Percentiles rank a stretch among this genome's conserved stretches.
Evolutionary conservation across 2,329 filamentous ascomycete species (phyloP).

Genomic region (Exophiala oligosperma): DNA sequence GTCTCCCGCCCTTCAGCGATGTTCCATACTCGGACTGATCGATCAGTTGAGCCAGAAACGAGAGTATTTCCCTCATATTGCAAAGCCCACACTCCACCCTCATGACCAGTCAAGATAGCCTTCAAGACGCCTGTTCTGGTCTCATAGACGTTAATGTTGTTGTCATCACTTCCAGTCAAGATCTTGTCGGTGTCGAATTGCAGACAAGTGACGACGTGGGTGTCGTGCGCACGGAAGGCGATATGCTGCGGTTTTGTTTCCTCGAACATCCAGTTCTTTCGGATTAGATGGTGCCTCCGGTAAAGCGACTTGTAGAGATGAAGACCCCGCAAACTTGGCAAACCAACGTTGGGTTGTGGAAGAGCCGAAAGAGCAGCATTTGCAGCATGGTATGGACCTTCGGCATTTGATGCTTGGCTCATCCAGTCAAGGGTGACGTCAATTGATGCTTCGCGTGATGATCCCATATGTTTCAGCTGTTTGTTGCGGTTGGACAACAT

Average conservation of each 20-base stretch:
- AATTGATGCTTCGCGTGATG: constrained; percentile 43
- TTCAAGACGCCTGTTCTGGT: constrained; percentile 88
- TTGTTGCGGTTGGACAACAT: constrained; percentile 50
- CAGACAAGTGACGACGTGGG: constrained; percentile 94
- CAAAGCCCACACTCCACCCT: constrained; percentile 95
- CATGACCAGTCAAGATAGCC: constrained; percentile 84
- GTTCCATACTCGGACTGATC: constrained; percentile 99
- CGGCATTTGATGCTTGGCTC: constrained; percentile 56
- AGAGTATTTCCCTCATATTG: constrained; percentile 95
- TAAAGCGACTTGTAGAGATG: constrained; percentile 97
- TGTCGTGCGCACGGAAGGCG: constrained; percentile 92
- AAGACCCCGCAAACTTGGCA: constrained; percentile 75
- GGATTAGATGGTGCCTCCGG: constrained; percentile 86
- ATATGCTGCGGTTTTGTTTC: constrained; percentile 85
- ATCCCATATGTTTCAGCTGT: constrained; percentile 57
- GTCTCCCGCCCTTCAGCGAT: constrained; percentile 90
- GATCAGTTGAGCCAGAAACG: constrained; percentile 93
- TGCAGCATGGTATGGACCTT: constrained; percentile 84
- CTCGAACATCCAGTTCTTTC: constrained; percentile 83
- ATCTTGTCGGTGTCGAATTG: constrained; percentile 99
- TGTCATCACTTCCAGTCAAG: constrained; percentile 94
- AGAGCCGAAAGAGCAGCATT: constrained; percentile 80
- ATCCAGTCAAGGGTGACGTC: constrained; percentile 47
- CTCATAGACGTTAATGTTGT: constrained; percentile 96
- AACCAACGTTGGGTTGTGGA: constrained; percentile 75